Evolutionary conservation across 192 early-diverging fungal species (phyloP).

Genomic region (Backusella parvicylindrica): DNA sequence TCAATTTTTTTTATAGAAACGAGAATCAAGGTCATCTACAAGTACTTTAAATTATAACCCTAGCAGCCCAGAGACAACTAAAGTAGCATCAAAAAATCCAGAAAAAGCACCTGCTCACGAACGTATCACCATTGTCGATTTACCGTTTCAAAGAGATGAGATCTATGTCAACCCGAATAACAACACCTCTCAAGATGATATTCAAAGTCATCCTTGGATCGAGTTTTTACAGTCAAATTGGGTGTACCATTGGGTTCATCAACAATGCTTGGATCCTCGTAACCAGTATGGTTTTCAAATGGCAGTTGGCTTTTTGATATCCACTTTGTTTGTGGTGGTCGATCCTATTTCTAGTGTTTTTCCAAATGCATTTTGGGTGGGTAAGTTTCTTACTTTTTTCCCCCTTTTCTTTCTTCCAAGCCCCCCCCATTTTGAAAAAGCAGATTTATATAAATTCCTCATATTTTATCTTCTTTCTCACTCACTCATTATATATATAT

Average conservation of each 20-base stretch:
- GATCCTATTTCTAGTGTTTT: constrained; percentile 10
- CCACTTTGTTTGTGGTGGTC: constrained; percentile 9
- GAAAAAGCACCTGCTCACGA: constrained; percentile 1
- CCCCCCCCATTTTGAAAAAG: not conserved
- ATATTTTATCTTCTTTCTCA: not conserved
- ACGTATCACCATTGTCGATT: constrained; percentile 8
- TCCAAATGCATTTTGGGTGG: constrained; percentile 17
- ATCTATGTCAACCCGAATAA: not conserved
- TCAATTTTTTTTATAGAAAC: not conserved
- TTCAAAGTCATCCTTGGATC: not conserved
- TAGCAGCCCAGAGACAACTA: not conserved
- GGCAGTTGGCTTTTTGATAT: not conserved
- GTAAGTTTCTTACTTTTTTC: not conserved
- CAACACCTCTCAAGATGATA: not conserved
- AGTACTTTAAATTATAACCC: not conserved
- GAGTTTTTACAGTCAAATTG: not conserved
- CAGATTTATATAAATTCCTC: not conserved
- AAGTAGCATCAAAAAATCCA: not conserved
- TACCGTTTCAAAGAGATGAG: not conserved
- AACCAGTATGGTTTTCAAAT: constrained; percentile 16
- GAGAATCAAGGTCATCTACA: not conserved
- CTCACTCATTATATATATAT: not conserved
- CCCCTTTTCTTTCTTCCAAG: not conserved
- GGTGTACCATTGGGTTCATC: not conserved
- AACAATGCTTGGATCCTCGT: not conserved